Conservation (phyloP, 225 moss, liverwort and hornwort species). For the Physcomitrium patens region DNA sequence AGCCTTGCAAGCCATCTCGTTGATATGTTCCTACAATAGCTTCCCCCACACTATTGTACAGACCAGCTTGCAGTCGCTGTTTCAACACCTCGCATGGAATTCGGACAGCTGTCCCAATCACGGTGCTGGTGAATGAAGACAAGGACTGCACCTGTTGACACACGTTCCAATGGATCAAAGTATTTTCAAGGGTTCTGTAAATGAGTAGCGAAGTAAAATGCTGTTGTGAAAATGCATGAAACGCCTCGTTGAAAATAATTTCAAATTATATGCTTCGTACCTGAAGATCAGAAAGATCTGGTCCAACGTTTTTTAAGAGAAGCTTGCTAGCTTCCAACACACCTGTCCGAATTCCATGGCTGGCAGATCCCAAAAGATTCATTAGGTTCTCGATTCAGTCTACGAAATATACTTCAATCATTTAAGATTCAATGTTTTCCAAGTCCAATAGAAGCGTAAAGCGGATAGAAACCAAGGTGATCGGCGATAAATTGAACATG, state of each 20-base stretch:
- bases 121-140: conserved; percentile 70
- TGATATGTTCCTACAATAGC: conserved; percentile 65
- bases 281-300: conserved; percentile 58
- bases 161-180: neutral
- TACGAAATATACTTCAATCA: neutral
- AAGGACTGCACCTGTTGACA: conserved; percentile 58
- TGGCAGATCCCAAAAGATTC: conserved; percentile 28
- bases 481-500: neutral
- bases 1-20: conserved; percentile 59
- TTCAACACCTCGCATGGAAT: conserved; percentile 74
- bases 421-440: neutral
- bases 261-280: conserved; percentile 1
- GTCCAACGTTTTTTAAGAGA: conserved; percentile 50
- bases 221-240: neutral
- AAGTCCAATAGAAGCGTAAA: neutral
- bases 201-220: neutral
- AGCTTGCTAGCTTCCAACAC: conserved; percentile 60
- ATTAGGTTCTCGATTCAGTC: conserved; percentile 6
- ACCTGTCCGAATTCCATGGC: conserved; percentile 61
- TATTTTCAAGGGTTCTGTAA: neutral
- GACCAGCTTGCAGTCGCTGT: conserved; percentile 66
- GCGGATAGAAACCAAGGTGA: neutral
- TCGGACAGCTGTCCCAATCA: conserved; percentile 66
- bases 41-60: conserved; percentile 68
- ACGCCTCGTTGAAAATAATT: neutral